Evolutionary conservation across 23 red algal species (phyloP), one percentile per base, ranked within the genome.

Genomic region (Pyropia haitanensis): DNA sequence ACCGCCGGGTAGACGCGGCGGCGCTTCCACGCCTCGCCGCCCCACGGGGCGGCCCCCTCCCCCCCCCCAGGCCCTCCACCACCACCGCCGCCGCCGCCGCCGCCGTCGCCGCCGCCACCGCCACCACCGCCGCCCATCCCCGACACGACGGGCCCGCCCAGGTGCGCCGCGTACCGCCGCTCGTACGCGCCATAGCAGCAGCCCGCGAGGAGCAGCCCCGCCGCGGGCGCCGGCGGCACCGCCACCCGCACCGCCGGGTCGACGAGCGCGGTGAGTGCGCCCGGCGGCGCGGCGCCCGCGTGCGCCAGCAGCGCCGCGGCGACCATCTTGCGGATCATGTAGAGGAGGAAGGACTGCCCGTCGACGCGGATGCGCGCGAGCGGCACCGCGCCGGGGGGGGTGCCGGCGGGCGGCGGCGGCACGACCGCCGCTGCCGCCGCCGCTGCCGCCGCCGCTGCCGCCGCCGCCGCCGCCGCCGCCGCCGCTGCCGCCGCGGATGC

Each of bases 321-420:
- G 18, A 97, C 60, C 84, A 97, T 89, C 46, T 83, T 85, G 15
- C 93, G 93, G 29, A 97, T 97, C 70, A 91, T 86, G 64, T 97
- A 85, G 49, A 97, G 75, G 65, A 90, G 70, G 56, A 97, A 97
- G 54, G 74, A 82, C 80, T 97, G 93, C 13, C 93, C 93, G 19
- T 51, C 44, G 12, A 97, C 33, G 58, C 50, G 78, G 16, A 97
- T 69, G 20, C 63, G 24, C 10, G 39, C 39, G 5, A 46, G 5
- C 4, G 39, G 5, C 39, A 46, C 39, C 39, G 54, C 64, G 0
- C 51, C 53, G 72, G 19, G 56, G 14, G 19, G 33, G 19, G 6
- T n/a, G 24, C n/a, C 39, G 16, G n/a, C 13, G 14, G 44, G 58
- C 56, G 49, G 53, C 28, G 24, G 6, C 5, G 5, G 63, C 60